Evolutionary conservation across 2,329 filamentous ascomycete species (phyloP), one percentile per base, ranked within the genome.

Genomic region (Fusarium sp.): DNA sequence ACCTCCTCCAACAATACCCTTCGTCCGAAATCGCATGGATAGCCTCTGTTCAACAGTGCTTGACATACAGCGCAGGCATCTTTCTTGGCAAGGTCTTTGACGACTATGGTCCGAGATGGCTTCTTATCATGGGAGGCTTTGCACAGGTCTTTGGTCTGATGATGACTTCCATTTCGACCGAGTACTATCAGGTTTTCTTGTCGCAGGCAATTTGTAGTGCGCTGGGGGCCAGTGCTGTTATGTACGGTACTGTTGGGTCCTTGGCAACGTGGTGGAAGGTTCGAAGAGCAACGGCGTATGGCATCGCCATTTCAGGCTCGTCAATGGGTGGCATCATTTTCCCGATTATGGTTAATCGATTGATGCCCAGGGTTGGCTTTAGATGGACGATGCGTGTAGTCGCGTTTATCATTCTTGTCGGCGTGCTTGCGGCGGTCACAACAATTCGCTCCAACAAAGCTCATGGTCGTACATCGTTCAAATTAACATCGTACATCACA

Each of bases 141-240:
- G 29, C 41, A 12, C 40, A 55, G 5, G 52, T 55, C 15, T 55
- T 55, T 45, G 52, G 40, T n/a, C 29, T 55, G 7, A 55, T 55
- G 41, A 55, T 46, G 40, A 43, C 41, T 8, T 55, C 41, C 2
- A 15, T 46, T 7, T 43, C 52, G 18, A 34, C 41, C 10, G 41
- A 29, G 41, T 55, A 46, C 10, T 55, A 55, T 6, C 16, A 55
- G 22, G 29, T 46, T 12, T 30, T 55, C 29, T 13, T 46, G 22
- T 55, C 41, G 12, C 52, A 55, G 6, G 52, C 27, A 3, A 43
- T 55, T 11, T 55, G 40, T 6, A 55, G 52, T 3, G 52, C 41
- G 6, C 18, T 55, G 3, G 41, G 52, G 5, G 49, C 49, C 8
- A 41, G 34, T 12, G 34, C 34, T 10, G 24, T 41, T 12, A 52